Evolutionary conservation across 164 flowering plant genomes (phyloP), one percentile per base, ranked within the genome.

Genomic region (Magnolia kwangsiensis): DNA sequence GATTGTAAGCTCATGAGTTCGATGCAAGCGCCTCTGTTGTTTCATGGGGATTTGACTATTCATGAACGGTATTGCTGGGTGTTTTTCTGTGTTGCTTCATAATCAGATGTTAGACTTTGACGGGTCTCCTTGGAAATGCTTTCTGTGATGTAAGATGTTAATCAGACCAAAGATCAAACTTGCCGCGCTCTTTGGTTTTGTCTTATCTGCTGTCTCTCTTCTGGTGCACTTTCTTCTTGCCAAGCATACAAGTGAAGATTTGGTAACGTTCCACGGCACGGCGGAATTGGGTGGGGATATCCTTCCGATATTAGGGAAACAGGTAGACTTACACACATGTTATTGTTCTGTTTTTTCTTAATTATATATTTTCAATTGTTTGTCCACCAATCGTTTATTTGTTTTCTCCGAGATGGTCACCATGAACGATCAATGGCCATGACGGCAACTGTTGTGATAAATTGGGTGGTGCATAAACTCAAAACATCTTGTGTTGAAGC

Each of bases 121-220:
- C 20, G 71, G 71, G 11, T 37, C 50, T 23, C 21, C n/a, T 55
- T 58, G 45, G 66, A 59, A 61, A 69, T 68, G 68, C 67, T 67
- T 74, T 13, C 29, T 8, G 76, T 74, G 50, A 77, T 58, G 64
- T 73, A 83, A 78, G 79, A 89, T 88, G 94, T 83, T 87, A 70
- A 82, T 88, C 84, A 90, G 82, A 85, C 91, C 99, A 11, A 93
- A 86, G 84, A 88, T 93, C 71, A 95, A 93, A 85, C 88, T 91
- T 93, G 87, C 87, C 0, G 95, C 93, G 23, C 83, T 93, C 9
- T 78, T 85, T 5, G 94, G 91, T 50, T 81, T 92, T 3, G 81
- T 87, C 9, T 76, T 95, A 37, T 95, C 99, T 5, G 77, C 88
- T 76, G 69, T 81, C 9, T 93, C 98, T 51, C 79, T 95, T 63